Evolutionary conservation across 169 alveolate genomes (phyloP).

Genomic region (Blepharisma undulans): DNA sequence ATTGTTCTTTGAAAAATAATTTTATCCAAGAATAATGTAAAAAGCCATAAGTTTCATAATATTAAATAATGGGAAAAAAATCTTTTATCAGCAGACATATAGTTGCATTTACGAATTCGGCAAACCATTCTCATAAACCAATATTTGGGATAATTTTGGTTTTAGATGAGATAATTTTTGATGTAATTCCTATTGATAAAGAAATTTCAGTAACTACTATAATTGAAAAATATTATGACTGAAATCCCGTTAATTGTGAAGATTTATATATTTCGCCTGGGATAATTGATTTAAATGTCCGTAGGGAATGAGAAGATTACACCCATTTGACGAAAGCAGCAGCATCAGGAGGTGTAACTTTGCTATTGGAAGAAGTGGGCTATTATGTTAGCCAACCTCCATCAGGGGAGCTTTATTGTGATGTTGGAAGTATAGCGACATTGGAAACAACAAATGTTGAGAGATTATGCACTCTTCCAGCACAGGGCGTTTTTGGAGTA

Average conservation of each 20-base stretch:
- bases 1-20: neutral
- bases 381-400: neutral
- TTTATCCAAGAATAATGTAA: neutral
- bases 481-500: neutral
- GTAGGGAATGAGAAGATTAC: conserved; percentile 19
- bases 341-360: conserved; percentile 24
- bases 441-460: neutral
- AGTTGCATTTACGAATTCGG: neutral
- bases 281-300: conserved; percentile 20
- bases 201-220: neutral
- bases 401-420: neutral
- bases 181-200: neutral
- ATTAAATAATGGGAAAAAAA: neutral
- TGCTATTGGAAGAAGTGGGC: neutral
- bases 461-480: neutral
- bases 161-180: conserved; percentile 11
- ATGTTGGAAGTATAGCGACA: neutral
- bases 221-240: neutral
- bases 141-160: conserved; percentile 22
- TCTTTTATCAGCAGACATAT: neutral
- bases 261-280: conserved; percentile 37
- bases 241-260: conserved; percentile 15
- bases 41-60: neutral
- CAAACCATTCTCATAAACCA: neutral
- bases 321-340: conserved; percentile 11